A percentile compares a stretch with the other conserved stretches of the same genome.
Conservation (phyloP, 768 basidiomycete genomes). For the Suillus clintonianus region DNA sequence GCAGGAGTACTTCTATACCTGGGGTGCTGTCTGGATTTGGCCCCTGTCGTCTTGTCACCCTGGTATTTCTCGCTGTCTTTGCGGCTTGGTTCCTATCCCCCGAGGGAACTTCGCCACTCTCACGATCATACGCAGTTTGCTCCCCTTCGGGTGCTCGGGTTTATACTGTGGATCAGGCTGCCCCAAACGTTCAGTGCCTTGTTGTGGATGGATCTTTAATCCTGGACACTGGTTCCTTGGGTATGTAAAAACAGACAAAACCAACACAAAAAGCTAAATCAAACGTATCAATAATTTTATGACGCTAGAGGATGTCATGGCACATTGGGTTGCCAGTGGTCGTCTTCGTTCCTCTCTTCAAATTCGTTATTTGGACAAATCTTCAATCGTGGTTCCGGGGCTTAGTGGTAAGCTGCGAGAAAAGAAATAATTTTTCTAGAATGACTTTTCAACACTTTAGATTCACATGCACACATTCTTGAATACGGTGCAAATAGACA, state of each 20-base stretch:
- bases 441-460: conserved; percentile 34
- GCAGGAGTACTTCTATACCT: background rate
- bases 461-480: conserved; percentile 78
- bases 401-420: conserved; percentile 55
- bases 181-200: conserved; percentile 61
- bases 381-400: conserved; percentile 70
- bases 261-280: conserved; percentile 4
- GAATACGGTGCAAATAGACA: conserved; percentile 72
- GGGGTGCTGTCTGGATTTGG: background rate
- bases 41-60: background rate
- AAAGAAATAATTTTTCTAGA: background rate
- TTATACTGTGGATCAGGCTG: conserved; percentile 65
- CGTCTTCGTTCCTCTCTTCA: conserved; percentile 29
- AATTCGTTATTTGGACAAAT: conserved; percentile 52
- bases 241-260: conserved; percentile 36
- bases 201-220: conserved; percentile 55
- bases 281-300: conserved; percentile 5
- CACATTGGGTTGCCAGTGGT: conserved; percentile 37
- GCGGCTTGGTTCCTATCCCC: conserved; percentile 12
- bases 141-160: conserved; percentile 51
- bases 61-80: conserved; percentile 10
- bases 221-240: conserved; percentile 53
- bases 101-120: conserved; percentile 10
- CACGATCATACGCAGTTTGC: conserved; percentile 61
- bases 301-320: conserved; percentile 41